Conservation (phyloP, 2,329 filamentous ascomycete species). For the Penicillium olsonii region DNA sequence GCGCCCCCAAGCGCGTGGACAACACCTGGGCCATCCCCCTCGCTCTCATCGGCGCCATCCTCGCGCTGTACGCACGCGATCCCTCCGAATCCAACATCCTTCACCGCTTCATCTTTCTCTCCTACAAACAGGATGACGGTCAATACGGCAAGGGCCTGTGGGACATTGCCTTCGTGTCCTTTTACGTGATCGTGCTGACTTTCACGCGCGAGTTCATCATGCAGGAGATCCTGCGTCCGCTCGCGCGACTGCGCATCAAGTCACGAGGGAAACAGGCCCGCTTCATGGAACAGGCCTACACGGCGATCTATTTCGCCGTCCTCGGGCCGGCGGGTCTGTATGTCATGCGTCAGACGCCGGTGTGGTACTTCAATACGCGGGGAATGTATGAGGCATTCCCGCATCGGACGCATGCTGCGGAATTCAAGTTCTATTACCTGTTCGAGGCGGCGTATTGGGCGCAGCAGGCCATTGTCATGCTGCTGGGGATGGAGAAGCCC, state of each 20-base stretch:
- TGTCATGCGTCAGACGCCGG: conserved; percentile 83
- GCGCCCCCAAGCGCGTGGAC: conserved; percentile 13
- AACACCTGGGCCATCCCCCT: conserved; percentile 70
- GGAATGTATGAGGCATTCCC: conserved; percentile 88
- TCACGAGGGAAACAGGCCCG: conserved; percentile 74
- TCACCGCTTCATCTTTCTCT: conserved; percentile 79
- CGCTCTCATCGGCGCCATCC: conserved; percentile 62
- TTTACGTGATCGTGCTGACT: conserved; percentile 82
- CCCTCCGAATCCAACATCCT: conserved; percentile 75
- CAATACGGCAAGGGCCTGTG: conserved; percentile 85
- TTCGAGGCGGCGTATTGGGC: conserved; percentile 91
- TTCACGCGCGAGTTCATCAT: conserved; percentile 94
- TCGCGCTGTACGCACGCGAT: conserved; percentile 69
- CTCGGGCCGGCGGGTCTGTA: conserved; percentile 80
- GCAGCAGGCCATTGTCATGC: conserved; percentile 82
- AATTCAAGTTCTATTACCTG: conserved; percentile 91
- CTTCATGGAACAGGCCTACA: conserved; percentile 94
- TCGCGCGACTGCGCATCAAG: conserved; percentile 68
- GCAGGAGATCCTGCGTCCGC: conserved; percentile 77
- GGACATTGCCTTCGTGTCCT: conserved; percentile 80
- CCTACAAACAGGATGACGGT: conserved; percentile 67
- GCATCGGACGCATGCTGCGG: conserved; percentile 72
- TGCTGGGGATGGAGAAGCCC: conserved; percentile 83
- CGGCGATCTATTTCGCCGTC: conserved; percentile 79
- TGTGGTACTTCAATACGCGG: conserved; percentile 89